Evolutionary conservation across 768 basidiomycete species (phyloP), one percentile per base, ranked within the genome.

Genomic region (Hygrocybe coccinea): DNA sequence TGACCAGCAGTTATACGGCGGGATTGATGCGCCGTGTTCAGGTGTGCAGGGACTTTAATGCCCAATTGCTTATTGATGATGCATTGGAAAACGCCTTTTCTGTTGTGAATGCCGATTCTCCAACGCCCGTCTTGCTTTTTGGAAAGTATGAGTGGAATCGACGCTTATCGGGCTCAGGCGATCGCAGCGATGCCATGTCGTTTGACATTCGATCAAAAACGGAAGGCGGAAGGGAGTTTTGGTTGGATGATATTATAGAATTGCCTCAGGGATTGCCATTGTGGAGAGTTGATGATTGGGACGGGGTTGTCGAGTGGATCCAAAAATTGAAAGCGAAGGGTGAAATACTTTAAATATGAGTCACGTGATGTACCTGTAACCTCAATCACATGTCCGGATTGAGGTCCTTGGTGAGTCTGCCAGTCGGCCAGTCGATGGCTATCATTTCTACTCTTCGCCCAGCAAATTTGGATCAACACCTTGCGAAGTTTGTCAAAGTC

Each of bases 71-170:
- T 51, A 83, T 92, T 56, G 90, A 92, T 67, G 90, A 92, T 71
- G 89, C 88, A 5, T 63, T 85, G 39, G 89, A 91, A 68, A 91
- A 91, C 67, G 86, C 85, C 36, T 59, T 87, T 24, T 76, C 81
- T 55, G 84, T 84, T 59, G 77, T 75, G 0, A 75, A 68, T 4
- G 73, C 77, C 34, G 60, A 66, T 17, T 72, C 75, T n/a, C 76
- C 80, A 1, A 79, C 79, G 12, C 80, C 76, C 2, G 84, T 87
- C 29, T 67, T 91, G 38, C 75, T 92, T 5, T 91, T 91, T 60
- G 90, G 90, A 19, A 69, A 82, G 53, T 89, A 90, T 63, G 75
- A 81, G 60, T 91, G 90, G 90, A 89, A 86, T 63, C 73, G 80
- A 65, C 78, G 85, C 43, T 55, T 80, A 12, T 84, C 83, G 3